Base-by-base conservation (phyloP, 305 asterid genomes). In the Solanum hybrid region DNA sequence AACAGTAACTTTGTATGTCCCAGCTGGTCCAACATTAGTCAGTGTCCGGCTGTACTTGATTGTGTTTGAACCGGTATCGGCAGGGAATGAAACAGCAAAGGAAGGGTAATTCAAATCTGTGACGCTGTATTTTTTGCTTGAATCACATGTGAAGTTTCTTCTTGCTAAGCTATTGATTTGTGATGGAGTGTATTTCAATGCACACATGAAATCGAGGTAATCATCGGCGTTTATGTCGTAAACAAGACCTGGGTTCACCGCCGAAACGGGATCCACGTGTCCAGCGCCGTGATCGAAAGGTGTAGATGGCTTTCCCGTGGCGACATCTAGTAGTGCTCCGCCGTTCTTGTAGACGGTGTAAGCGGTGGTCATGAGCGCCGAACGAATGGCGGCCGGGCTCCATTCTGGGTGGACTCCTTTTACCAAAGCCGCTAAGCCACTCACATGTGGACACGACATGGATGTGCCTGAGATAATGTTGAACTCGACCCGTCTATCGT, bases 301-400 rank as follows among this genome's bases (percentile, higher is more conserved):
- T 5, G 98, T 96, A 6, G 99, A 94, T 24, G 98, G 94, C 37
- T 94, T 91, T 6, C 99, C 98, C 0, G 99, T 97, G 8, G 99
- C 92, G 2, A 95, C 89, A 26, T 97, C 99, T 35, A 90, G 91
- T 36, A 97, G 69, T 8, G 87, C 34, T 22, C 92, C 89, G 4
- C 98, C 97, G 20, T 92, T 93, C 35, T 95, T 95, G 94, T 97
- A 96, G 2, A 93, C 93, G 51, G 95, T 92, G 94, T 97, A 95
- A 26, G 99, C 97, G 13, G 99, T 95, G 81, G 99, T 97, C 99
- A 97, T 97, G 26, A 97, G 95, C 40, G 99, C 98, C 36, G 99
- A 97, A 8, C 97, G 93, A 78, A 97, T 95, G 1, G 98, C 98
- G 6, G 98, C 98, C 1, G 99, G 98, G 94, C 99, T 97, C 99